These are phyloP conservation scores for Dactylellina drechsleri DNA, from an alignment of 2,329 filamentous ascomycete genomes.

Conservation along the genomic window DNA sequence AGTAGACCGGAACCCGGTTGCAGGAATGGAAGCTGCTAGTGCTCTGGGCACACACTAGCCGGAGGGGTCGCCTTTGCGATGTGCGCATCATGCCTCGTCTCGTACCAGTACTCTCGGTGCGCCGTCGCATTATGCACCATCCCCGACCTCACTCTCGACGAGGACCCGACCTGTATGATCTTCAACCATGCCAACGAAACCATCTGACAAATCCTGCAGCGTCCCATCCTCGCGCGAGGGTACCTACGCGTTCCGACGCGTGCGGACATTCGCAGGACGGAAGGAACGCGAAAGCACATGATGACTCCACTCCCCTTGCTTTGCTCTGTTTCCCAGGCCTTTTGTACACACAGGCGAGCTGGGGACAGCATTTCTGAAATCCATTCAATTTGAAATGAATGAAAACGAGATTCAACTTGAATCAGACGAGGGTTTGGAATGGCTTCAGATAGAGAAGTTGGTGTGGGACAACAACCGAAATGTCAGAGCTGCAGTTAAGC, in stretches of 20 bases:
- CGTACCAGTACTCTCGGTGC: conserved; percentile 31
- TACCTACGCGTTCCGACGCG: conserved; percentile 28
- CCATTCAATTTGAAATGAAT: conserved; percentile 21
- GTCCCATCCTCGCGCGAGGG: conserved; percentile 25
- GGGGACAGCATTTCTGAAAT: conserved; percentile 22
- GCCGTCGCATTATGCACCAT: conserved; percentile 13
- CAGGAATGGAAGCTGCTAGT: conserved; percentile 44
- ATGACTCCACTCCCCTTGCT: conserved; percentile 27
- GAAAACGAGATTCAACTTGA: conserved; percentile 18
- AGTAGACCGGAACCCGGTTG: conserved; percentile 18
- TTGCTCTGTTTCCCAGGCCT: neutral
- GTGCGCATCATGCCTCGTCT: conserved; percentile 47
- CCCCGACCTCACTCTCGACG: conserved; percentile 10
- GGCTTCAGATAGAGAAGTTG: conserved; percentile 28
- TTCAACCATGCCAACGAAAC: conserved; percentile 5
- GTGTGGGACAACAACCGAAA: conserved; percentile 21
- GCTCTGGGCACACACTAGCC: conserved; percentile 24
- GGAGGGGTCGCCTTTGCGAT: conserved; percentile 21
- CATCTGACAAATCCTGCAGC: conserved; percentile 37
- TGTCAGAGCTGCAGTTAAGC: conserved; percentile 35
- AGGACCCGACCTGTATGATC: neutral
- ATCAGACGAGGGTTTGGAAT: neutral
- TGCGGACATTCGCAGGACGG: neutral
- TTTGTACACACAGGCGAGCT: conserved; percentile 24
- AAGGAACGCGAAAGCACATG: conserved; percentile 51